Percentiles rank a stretch among this genome's conserved stretches.
Conservation (phyloP, 805 yeast species). For the Candida saitoana region DNA sequence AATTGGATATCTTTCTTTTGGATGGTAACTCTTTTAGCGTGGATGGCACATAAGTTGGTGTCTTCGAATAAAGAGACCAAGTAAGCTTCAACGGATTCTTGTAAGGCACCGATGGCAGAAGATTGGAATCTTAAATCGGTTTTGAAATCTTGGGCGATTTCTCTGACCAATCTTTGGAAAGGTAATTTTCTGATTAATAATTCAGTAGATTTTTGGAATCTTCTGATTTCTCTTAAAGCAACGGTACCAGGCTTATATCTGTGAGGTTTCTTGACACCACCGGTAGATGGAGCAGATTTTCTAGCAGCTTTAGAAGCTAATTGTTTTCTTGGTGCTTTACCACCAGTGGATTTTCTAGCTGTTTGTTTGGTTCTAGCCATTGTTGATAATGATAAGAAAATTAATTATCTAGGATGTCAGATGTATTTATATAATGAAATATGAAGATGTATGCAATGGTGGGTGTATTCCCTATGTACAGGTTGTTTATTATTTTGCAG, state of each 20-base stretch:
- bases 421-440: too few species aligned
- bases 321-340: constrained; percentile 48
- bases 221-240: constrained; percentile 47
- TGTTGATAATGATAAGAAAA: constrained; percentile 5
- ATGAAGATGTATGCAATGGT: too few species aligned
- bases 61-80: constrained; percentile 45
- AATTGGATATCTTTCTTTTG: constrained; percentile 47
- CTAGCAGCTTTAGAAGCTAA: constrained; percentile 48
- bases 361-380: constrained; percentile 49
- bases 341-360: constrained; percentile 47
- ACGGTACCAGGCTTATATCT: constrained; percentile 50
- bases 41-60: constrained; percentile 47
- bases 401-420: too few species aligned
- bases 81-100: constrained; percentile 46
- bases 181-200: constrained; percentile 46
- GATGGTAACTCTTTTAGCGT: constrained; percentile 47
- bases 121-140: constrained; percentile 46
- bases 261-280: constrained; percentile 48
- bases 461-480: too few species aligned
- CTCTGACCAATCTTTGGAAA: constrained; percentile 47
- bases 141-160: constrained; percentile 46
- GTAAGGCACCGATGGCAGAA: constrained; percentile 46
- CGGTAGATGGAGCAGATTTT: constrained; percentile 45
- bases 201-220: constrained; percentile 46
- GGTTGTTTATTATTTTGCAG: too few species aligned